phyloP scores from a whole-genome alignment of 768 basidiomycete genomes.

The Boletus sp. region DNA sequence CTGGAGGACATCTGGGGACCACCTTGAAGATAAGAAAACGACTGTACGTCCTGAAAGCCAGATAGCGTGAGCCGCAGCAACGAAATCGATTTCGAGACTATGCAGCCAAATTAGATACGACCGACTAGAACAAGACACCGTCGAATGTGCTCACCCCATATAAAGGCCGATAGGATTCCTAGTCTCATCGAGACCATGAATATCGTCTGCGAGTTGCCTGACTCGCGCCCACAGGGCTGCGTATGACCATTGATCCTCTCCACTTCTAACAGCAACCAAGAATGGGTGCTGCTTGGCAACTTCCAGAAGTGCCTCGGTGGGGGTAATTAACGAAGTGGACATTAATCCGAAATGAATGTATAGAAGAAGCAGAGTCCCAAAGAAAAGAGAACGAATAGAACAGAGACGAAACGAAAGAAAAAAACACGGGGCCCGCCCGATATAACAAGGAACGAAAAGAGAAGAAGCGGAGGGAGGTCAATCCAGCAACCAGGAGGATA shows the following conservation, averaged over 20 bases:
- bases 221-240: conserved; percentile 29
- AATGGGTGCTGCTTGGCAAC: conserved; percentile 30
- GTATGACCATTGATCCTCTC: conserved; percentile 26
- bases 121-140: background rate
- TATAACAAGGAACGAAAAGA: conserved; percentile 5
- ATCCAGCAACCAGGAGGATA: conserved; percentile 1
- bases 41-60: conserved; percentile 30
- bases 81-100: conserved; percentile 29
- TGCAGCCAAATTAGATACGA: background rate
- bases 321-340: conserved; percentile 20
- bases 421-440: conserved; percentile 19
- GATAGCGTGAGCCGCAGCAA: conserved; percentile 28
- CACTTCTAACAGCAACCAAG: conserved; percentile 9
- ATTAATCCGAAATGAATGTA: conserved; percentile 2
- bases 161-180: conserved; percentile 27
- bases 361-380: background rate
- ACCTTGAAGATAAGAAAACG: conserved; percentile 24
- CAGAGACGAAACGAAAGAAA: background rate
- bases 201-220: conserved; percentile 22
- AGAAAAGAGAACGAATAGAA: background rate
- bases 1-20: conserved; percentile 24
- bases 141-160: conserved; percentile 14
- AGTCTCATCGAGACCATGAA: conserved; percentile 22
- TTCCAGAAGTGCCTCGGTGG: conserved; percentile 31
- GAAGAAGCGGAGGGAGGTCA: conserved; percentile 7